These are phyloP conservation scores for Byssoonygena ceratinophila DNA, from an alignment of 2,329 filamentous ascomycete genomes.

Conservation along the genomic window DNA sequence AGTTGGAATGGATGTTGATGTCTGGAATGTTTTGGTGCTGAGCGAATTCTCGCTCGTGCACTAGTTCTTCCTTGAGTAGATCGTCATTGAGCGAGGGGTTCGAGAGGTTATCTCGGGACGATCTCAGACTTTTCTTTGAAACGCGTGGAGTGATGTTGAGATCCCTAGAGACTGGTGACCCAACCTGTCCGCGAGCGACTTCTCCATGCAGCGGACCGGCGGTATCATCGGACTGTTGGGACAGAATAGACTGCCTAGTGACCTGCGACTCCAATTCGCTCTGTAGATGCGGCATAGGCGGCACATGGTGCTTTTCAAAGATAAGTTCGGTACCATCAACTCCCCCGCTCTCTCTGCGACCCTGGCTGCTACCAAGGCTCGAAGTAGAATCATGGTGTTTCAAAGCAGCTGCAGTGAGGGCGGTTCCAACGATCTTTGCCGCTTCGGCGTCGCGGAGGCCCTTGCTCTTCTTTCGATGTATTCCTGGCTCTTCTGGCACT, in stretches of 20 bases:
- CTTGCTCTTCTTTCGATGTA: conserved; percentile 46
- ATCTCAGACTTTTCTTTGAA: conserved; percentile 17
- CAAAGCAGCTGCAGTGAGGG: conserved; percentile 52
- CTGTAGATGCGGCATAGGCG: conserved; percentile 70
- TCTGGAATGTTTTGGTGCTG: conserved; percentile 17
- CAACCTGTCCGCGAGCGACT: conserved; percentile 47
- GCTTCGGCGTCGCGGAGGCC: conserved; percentile 46
- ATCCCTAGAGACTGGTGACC: conserved; percentile 53
- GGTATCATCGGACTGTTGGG: conserved; percentile 65
- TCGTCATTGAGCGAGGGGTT: conserved; percentile 4
- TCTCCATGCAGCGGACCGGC: conserved; percentile 58
- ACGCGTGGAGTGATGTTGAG: conserved; percentile 44
- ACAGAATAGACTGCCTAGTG: conserved; percentile 76
- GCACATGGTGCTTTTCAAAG: conserved; percentile 49
- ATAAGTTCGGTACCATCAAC: conserved; percentile 42
- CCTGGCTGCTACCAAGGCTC: conserved; percentile 40
- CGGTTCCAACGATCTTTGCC: conserved; percentile 45
- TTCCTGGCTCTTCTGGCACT: conserved; percentile 42
- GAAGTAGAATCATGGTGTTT: conserved; percentile 56
- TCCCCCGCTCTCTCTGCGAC: conserved; percentile 42
- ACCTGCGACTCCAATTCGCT: conserved; percentile 81
- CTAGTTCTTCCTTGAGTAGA: not conserved
- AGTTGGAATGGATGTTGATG: not conserved
- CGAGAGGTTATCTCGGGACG: conserved; percentile 1
- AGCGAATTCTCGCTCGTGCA: conserved; percentile 27